Evolutionary conservation across 257 asterid species (phyloP), one percentile per base, ranked within the genome.

Genomic region (Ligustrum vulgare): DNA sequence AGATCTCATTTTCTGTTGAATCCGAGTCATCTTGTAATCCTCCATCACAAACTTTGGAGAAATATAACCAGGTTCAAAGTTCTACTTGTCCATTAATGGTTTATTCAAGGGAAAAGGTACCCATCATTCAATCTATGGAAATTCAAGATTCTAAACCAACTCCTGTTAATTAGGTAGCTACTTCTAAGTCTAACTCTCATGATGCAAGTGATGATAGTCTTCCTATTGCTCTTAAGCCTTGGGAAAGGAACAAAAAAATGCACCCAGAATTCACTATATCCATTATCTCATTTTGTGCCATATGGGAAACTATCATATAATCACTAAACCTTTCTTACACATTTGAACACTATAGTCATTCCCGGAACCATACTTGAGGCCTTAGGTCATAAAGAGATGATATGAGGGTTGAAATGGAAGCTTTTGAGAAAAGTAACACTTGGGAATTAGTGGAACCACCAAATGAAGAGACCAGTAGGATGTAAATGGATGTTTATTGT

Each of bases 331-430:
- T 66, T 66, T 31, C 37, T 31, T 12, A 32, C 34, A 12, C 70
- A 66, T 33, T 8, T 32, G 1, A 66, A 32, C 8, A 32, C 43
- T 66, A 66, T 66, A 13, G 31, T 4, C 41, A 66, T 66, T 32
- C 70, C 70, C 22, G 31, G 31, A 66, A 66, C 15, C 12, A 7
- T 66, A 3, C 34, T 13, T 31, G 70, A 66, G n/a, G 70, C 70
- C 22, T 31, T 31, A 32, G 13, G 34, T 13, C 35, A 32, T 32
- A 31, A 31, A 25, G n/a, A 31, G 43, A 66, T 7, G 70, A n/a
- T 66, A 66, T 32, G 39, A 65, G 9, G 8, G 70, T 65, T 22
- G 70, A 65, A 15, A 65, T 65, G 36, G 70, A 65, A 4, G 70
- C 16, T 25, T 41, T 66, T 66, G 36, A 66, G 33, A 66, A 66